These are phyloP conservation scores for Amphirosellinia nigrospora DNA, from an alignment of 495 filamentous ascomycete genomes.

Conservation along the genomic window DNA sequence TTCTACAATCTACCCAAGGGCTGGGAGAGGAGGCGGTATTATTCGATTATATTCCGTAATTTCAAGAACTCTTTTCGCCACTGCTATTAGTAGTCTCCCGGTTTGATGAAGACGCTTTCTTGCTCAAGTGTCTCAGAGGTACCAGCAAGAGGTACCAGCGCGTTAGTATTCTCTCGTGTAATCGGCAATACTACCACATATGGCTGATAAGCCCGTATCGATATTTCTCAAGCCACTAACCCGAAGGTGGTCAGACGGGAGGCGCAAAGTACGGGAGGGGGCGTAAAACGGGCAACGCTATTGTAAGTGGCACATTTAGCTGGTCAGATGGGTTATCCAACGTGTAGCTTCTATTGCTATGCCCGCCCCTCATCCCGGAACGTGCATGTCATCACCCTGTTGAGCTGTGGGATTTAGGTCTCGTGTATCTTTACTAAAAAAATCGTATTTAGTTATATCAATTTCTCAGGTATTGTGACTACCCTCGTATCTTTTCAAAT, in stretches of 20 bases:
- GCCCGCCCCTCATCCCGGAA: not conserved
- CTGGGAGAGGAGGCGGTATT: constrained; percentile 12
- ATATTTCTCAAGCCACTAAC: not conserved
- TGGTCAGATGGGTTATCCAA: constrained; percentile 1
- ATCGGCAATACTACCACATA: constrained; percentile 2
- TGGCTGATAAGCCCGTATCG: not conserved
- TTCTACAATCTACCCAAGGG: constrained; percentile 3
- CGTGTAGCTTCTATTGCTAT: not conserved
- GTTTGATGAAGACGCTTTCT: not conserved
- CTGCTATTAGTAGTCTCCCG: not conserved
- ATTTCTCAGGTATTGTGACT: not conserved
- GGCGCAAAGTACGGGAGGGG: not conserved
- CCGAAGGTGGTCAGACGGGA: not conserved
- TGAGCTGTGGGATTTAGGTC: not conserved
- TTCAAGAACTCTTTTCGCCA: not conserved
- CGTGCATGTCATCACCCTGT: constrained; percentile 6
- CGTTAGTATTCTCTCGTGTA: not conserved
- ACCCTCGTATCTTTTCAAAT: not conserved
- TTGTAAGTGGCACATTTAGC: constrained; percentile 4
- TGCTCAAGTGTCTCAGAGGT: not conserved
- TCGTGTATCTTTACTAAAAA: not conserved
- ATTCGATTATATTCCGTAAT: constrained; percentile 15
- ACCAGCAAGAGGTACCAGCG: no score
- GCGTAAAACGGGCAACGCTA: not conserved
- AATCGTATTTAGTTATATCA: not conserved